Conservation (phyloP, 345 rosid genomes). For the Ceriops decandra region DNA sequence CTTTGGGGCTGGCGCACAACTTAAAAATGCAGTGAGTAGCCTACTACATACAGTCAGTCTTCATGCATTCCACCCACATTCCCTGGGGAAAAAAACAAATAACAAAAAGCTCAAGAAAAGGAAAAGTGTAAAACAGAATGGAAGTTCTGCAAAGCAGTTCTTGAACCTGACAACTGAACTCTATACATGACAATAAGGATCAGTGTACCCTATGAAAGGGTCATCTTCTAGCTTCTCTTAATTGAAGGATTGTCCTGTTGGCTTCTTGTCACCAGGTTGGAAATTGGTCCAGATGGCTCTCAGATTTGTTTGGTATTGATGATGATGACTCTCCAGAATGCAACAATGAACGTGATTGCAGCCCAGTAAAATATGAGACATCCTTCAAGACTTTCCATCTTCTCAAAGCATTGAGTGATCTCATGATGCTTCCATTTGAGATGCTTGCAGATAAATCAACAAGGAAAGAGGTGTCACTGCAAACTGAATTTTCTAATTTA, state of each 20-base stretch:
- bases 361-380: conserved; percentile 30
- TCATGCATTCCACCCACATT: not conserved
- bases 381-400: conserved; percentile 71
- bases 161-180: not conserved
- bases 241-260: conserved; percentile 13
- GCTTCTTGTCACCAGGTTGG: conserved; percentile 52
- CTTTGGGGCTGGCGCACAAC: conserved; percentile 87
- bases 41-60: not conserved
- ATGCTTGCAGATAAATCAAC: conserved; percentile 68
- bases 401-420: conserved; percentile 82
- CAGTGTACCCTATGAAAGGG: not conserved
- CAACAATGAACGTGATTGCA: conserved; percentile 25
- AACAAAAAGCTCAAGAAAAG: too few relatives aligned
- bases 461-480: conserved; percentile 62
- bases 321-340: conserved; percentile 45
- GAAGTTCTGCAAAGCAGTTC: not conserved
- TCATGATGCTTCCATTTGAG: conserved; percentile 94
- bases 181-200: not conserved
- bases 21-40: conserved; percentile 79
- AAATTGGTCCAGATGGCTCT: conserved; percentile 94
- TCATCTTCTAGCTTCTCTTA: not conserved
- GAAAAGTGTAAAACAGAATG: too few relatives aligned
- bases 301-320: conserved; percentile 69
- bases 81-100: too few relatives aligned
- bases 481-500: not conserved